These are phyloP conservation scores for Peniophora sp. DNA, from an alignment of 1,284 basidiomycete species.

Conservation along the genomic window DNA sequence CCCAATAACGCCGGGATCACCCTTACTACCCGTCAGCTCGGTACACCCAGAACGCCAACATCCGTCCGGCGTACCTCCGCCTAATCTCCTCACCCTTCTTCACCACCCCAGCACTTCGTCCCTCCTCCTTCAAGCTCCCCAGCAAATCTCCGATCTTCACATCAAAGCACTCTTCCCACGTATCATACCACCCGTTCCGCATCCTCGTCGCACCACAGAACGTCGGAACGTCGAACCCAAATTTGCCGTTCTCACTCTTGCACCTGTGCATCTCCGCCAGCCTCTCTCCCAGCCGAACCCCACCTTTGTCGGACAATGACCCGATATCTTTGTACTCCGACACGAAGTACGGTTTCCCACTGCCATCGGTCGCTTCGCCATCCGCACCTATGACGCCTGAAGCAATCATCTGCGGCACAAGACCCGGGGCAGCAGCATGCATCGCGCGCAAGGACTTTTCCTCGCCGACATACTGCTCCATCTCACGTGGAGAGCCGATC, in stretches of 20 bases:
- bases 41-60: not conserved
- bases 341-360: conserved; percentile 59
- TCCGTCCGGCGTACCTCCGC: not conserved
- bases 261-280: conserved; percentile 54
- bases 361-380: conserved; percentile 18
- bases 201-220: conserved; percentile 76
- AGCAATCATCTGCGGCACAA: conserved; percentile 58
- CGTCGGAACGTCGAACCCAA: conserved; percentile 73
- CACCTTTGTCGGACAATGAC: conserved; percentile 38
- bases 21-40: conserved; percentile 29
- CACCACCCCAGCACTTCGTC: conserved; percentile 51
- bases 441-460: conserved; percentile 66
- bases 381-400: conserved; percentile 33
- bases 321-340: conserved; percentile 65
- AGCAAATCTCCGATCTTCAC: conserved; percentile 64
- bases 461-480: conserved; percentile 66
- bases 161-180: conserved; percentile 68
- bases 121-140: conserved; percentile 45
- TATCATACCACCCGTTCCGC: conserved; percentile 67
- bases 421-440: conserved; percentile 50
- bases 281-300: conserved; percentile 50
- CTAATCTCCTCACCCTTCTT: conserved; percentile 14
- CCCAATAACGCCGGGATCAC: conserved; percentile 71
- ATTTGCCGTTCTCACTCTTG: conserved; percentile 43
- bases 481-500: conserved; percentile 38